These are phyloP conservation scores for Striga hermonthica DNA, from an alignment of 305 asterid genomes.

Conservation along the genomic window DNA sequence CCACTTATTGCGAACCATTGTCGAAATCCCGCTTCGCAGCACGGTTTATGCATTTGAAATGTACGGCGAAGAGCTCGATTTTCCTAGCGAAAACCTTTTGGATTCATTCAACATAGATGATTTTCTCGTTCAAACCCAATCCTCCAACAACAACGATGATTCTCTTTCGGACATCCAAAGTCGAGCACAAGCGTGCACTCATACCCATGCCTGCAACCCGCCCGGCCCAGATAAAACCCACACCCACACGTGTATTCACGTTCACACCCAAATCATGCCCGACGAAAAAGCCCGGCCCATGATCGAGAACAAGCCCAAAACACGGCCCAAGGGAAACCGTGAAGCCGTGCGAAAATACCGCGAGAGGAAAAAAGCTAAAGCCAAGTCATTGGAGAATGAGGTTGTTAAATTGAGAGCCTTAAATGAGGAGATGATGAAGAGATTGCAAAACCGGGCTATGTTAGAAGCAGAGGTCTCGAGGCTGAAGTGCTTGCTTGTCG, in stretches of 20 bases:
- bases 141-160: constrained; percentile 54
- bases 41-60: constrained; percentile 27
- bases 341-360: constrained; percentile 64
- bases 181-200: constrained; percentile 69
- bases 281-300: constrained; percentile 60
- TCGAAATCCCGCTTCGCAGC: no score
- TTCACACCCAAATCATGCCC: constrained; percentile 67
- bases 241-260: constrained; percentile 74
- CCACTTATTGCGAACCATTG: no score
- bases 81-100: constrained; percentile 45
- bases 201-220: constrained; percentile 70
- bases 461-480: constrained; percentile 61
- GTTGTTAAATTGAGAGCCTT: constrained; percentile 54
- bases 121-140: constrained; percentile 52
- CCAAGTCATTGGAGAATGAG: constrained; percentile 63
- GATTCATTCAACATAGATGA: constrained; percentile 61
- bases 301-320: constrained; percentile 43
- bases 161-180: no score
- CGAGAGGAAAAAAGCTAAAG: constrained; percentile 62
- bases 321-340: constrained; percentile 54
- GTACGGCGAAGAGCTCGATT: constrained; percentile 57
- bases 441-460: constrained; percentile 53
- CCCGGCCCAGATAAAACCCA: constrained; percentile 76
- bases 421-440: constrained; percentile 60
- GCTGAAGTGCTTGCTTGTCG: constrained; percentile 73